These are phyloP conservation scores for Pythium rishiriense DNA, from an alignment of 352 stramenopile genomes.

Conservation along the genomic window DNA sequence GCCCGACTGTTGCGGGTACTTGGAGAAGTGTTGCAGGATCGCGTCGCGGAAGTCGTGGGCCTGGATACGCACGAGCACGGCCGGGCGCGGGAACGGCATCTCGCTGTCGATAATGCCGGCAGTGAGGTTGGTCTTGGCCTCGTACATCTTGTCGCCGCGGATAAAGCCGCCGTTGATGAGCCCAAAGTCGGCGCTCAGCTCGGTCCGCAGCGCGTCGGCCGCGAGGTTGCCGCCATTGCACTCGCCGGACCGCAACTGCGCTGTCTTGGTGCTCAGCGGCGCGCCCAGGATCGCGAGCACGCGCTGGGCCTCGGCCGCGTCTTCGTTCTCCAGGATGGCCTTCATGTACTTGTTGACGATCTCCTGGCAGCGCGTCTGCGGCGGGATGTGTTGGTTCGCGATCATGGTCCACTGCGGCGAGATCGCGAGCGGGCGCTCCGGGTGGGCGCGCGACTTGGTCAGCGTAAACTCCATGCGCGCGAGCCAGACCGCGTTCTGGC, in stretches of 20 bases:
- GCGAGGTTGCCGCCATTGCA: conserved; percentile 80
- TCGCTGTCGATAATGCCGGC: conserved; percentile 79
- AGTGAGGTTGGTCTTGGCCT: conserved; percentile 65
- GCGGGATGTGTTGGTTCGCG: conserved; percentile 53
- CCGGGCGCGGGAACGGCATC: conserved; percentile 81
- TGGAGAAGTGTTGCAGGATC: conserved; percentile 73
- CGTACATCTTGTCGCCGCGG: conserved; percentile 76
- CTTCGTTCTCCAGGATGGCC: conserved; percentile 58
- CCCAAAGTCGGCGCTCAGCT: conserved; percentile 65
- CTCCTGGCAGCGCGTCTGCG: conserved; percentile 54
- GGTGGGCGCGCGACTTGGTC: conserved; percentile 36
- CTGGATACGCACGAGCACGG: conserved; percentile 68
- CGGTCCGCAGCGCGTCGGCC: conserved; percentile 68
- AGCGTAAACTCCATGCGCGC: conserved; percentile 77
- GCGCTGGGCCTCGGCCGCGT: conserved; percentile 39
- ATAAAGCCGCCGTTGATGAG: conserved; percentile 91
- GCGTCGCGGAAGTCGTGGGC: conserved; percentile 64
- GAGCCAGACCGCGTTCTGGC: conserved; percentile 88
- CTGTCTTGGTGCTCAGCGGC: conserved; percentile 71
- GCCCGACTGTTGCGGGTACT: conserved; percentile 74
- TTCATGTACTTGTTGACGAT: conserved; percentile 79
- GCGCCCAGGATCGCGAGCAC: conserved; percentile 54
- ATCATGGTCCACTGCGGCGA: conserved; percentile 86
- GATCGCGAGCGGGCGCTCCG: conserved; percentile 46
- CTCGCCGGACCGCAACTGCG: conserved; percentile 67